A percentile compares a stretch with the other conserved stretches of the same genome.
These are phyloP conservation scores for Tricholoma hemisulphureum DNA, from an alignment of 768 basidiomycete genomes.

Conservation along the genomic window DNA sequence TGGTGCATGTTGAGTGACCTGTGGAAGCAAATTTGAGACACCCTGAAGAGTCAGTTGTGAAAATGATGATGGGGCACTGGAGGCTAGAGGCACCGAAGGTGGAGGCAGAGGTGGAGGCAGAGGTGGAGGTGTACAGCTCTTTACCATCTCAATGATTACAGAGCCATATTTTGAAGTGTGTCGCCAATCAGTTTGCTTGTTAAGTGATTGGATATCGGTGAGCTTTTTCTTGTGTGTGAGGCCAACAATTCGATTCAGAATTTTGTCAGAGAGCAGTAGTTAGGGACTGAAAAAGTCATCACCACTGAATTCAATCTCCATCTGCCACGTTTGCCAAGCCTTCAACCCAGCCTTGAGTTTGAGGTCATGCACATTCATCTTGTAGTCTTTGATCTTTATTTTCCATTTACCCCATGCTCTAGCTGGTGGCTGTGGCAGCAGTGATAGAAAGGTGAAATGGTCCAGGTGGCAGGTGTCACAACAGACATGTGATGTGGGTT, in stretches of 20 bases:
- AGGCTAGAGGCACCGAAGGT: not conserved
- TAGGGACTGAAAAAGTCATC: constrained; percentile 13
- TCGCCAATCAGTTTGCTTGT: constrained; percentile 24
- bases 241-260: constrained; percentile 25
- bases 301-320: not conserved
- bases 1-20: too few species aligned
- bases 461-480: constrained; percentile 11
- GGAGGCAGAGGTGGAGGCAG: not conserved
- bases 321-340: constrained; percentile 13
- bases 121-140: not conserved
- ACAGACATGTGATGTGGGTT: constrained; percentile 7
- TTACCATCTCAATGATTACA: constrained; percentile 2
- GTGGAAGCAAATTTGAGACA: not conserved
- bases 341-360: constrained; percentile 5
- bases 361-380: constrained; percentile 3
- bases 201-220: constrained; percentile 4
- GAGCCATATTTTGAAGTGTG: constrained; percentile 6
- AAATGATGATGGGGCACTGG: not conserved
- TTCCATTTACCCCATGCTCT: not conserved
- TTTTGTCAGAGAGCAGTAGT: constrained; percentile 17
- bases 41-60: not conserved
- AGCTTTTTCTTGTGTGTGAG: constrained; percentile 24
- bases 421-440: not conserved
- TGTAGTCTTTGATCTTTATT: not conserved
- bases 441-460: not conserved